phyloP scores from a whole-genome alignment of 441 rosid species.

The Melastoma candidum region DNA sequence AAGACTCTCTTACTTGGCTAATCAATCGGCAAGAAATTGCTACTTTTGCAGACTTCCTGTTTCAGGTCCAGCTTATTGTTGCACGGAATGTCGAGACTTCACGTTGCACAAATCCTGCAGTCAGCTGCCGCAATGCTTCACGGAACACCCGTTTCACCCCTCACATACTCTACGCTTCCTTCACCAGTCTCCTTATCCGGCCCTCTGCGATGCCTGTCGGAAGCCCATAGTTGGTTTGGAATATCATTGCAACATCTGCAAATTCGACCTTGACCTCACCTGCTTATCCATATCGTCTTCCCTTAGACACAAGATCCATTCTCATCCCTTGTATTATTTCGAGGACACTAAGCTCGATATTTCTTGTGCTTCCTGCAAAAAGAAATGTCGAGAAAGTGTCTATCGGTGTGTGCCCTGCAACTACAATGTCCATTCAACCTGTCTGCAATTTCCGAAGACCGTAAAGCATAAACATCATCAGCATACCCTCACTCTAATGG shows the following conservation, averaged over 20 bases:
- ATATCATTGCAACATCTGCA: background rate
- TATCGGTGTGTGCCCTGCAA: constrained; percentile 7
- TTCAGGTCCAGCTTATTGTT: constrained; percentile 7
- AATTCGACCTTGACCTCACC: constrained; percentile 2
- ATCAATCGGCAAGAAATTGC: constrained; percentile 1
- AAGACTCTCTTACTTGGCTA: background rate
- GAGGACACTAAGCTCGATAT: background rate
- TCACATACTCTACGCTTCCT: background rate
- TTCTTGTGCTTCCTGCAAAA: constrained; percentile 5
- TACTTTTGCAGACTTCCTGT: background rate
- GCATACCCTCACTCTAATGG: constrained; percentile 7
- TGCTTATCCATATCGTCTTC: background rate
- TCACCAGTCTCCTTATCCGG: background rate
- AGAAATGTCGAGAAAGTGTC: background rate
- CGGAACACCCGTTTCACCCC: constrained; percentile 9
- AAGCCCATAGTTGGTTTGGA: background rate
- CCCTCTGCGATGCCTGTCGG: constrained; percentile 3
- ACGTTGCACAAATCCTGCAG: constrained; percentile 11
- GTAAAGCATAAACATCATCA: constrained; percentile 8
- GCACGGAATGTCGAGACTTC: constrained; percentile 5
- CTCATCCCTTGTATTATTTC: constrained; percentile 5
- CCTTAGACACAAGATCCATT: constrained; percentile 5
- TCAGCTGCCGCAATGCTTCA: background rate
- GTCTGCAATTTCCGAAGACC: constrained; percentile 1
- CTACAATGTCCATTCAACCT: constrained; percentile 6